A percentile compares a stretch with the other conserved stretches of the same genome.
Evolutionary conservation across 1,284 basidiomycete genomes (phyloP).

Genomic region (Ceratobasidium sp.): DNA sequence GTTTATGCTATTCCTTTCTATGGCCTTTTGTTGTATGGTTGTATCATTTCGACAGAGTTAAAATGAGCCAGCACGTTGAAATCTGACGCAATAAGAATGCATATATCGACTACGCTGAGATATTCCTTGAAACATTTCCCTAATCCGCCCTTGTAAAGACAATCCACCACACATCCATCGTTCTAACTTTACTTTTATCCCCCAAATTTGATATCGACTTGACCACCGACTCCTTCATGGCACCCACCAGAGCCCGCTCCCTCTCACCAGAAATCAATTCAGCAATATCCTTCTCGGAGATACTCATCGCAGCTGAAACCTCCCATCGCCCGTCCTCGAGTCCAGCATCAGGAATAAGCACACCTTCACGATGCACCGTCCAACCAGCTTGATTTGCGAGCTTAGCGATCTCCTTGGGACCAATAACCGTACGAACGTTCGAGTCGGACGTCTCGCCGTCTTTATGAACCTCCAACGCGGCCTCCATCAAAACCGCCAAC

Average conservation of each 20-base stretch:
- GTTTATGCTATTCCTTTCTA: conserved; percentile 34
- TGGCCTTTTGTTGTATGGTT: conserved; percentile 20
- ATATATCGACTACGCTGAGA: not conserved
- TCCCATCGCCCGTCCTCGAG: conserved; percentile 55
- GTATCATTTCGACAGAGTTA: conserved; percentile 29
- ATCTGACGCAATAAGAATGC: not conserved
- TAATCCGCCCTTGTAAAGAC: conserved; percentile 9
- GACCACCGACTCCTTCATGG: conserved; percentile 47
- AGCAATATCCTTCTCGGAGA: conserved; percentile 43
- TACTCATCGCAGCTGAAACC: conserved; percentile 45
- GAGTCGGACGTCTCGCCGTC: conserved; percentile 44
- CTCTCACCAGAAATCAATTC: conserved; percentile 46
- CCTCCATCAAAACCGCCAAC: conserved; percentile 54
- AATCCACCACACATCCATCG: conserved; percentile 52
- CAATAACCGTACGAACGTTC: conserved; percentile 55
- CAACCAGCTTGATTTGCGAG: conserved; percentile 49
- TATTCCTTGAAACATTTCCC: not conserved
- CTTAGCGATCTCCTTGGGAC: conserved; percentile 49
- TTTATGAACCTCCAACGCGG: conserved; percentile 52
- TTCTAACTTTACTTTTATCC: conserved; percentile 44
- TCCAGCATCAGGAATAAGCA: conserved; percentile 47
- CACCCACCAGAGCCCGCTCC: conserved; percentile 48
- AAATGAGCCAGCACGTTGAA: conserved; percentile 24
- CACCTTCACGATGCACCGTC: conserved; percentile 46
- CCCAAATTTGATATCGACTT: conserved; percentile 42